These are phyloP conservation scores for Dothistroma pini DNA, from an alignment of 2,329 filamentous ascomycete species.

Conservation along the genomic window DNA sequence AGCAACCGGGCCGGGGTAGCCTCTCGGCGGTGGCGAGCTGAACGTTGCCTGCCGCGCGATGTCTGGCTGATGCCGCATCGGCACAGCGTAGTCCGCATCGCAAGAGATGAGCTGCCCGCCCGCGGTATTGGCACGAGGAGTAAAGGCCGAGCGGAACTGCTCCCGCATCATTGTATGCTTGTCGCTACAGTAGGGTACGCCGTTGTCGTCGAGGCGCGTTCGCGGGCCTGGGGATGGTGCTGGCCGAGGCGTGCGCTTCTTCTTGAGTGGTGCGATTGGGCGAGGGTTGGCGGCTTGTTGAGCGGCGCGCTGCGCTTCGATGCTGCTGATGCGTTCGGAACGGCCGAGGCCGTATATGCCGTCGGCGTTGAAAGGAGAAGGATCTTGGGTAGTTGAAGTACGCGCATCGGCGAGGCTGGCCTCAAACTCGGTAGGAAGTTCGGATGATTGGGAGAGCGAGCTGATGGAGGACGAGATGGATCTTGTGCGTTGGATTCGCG, in stretches of 20 bases:
- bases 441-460: too few species aligned
- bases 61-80: not conserved
- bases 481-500: too few species aligned
- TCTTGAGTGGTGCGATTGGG: not conserved
- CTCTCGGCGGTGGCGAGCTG: not conserved
- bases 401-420: too few species aligned
- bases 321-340: not conserved
- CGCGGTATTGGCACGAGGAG: not conserved
- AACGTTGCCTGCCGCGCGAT: not conserved
- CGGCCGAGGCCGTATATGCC: not conserved
- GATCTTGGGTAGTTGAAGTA: not conserved
- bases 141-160: not conserved
- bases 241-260: not conserved
- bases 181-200: not conserved
- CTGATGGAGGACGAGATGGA: too few species aligned
- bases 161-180: not conserved
- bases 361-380: not conserved
- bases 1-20: not conserved
- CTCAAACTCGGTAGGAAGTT: too few species aligned
- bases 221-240: too few species aligned
- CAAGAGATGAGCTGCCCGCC: not conserved
- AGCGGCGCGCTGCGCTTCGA: not conserved
- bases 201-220: not conserved
- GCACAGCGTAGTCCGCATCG: not conserved
- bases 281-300: not conserved